Conservation (phyloP, 257 asterid species). For the Solanum paucissectum region DNA sequence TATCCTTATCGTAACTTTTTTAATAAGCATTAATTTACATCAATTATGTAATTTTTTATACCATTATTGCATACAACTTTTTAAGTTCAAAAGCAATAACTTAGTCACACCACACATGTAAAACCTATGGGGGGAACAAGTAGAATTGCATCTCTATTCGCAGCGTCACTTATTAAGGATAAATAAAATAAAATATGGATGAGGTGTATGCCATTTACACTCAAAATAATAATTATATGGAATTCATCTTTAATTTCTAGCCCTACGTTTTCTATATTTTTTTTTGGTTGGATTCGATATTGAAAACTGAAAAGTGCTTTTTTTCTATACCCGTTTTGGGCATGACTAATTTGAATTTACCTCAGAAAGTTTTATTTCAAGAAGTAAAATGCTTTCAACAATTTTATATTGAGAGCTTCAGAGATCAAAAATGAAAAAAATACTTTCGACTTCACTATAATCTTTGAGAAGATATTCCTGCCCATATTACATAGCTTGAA, state of each 20-base stretch:
- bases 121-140: neutral
- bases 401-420: too few relatives aligned
- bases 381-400: too few relatives aligned
- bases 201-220: slow-evolving; percentile 13
- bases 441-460: neutral
- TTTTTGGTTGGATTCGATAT: neutral
- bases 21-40: neutral
- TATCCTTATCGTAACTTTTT: too few relatives aligned
- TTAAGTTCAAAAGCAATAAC: neutral
- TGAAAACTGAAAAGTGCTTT: neutral
- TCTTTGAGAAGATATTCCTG: too few relatives aligned
- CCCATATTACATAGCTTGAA: neutral
- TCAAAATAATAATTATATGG: neutral
- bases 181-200: neutral
- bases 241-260: neutral
- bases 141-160: neutral
- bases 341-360: neutral
- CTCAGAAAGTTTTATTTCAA: neutral
- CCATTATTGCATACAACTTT: neutral
- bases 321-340: neutral
- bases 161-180: neutral
- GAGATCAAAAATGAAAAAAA: too few relatives aligned
- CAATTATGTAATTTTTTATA: neutral
- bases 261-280: neutral
- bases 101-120: neutral